Evolutionary conservation across 202 grass and related monocot genomes (phyloP).

Genomic region (Alloteropsis angusta): DNA sequence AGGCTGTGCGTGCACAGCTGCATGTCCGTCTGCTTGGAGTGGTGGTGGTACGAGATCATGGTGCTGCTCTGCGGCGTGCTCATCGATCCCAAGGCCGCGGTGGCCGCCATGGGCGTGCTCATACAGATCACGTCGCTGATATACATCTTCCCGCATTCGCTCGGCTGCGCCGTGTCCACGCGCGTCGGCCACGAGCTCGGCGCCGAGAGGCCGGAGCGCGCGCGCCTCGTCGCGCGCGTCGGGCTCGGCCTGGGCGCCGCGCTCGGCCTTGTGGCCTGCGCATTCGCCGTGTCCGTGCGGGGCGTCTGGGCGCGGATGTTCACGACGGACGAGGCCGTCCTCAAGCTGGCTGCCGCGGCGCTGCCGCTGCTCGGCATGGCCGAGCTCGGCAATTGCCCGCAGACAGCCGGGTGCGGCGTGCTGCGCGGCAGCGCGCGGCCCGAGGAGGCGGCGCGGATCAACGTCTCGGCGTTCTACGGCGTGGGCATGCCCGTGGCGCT

Average conservation of each 20-base stretch:
- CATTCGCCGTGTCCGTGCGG: slow-evolving; percentile 55
- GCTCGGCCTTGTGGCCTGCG: slow-evolving; percentile 48
- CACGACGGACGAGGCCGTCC: slow-evolving; percentile 52
- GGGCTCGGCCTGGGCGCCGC: slow-evolving; percentile 40
- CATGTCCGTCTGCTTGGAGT: slow-evolving; percentile 87
- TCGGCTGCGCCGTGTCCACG: slow-evolving; percentile 75
- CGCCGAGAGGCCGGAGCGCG: slow-evolving; percentile 45
- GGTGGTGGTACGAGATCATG: slow-evolving; percentile 99
- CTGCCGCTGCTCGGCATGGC: slow-evolving; percentile 58
- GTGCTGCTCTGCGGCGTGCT: slow-evolving; percentile 87
- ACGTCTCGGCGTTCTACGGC: slow-evolving; percentile 70
- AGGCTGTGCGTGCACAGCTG: slow-evolving; percentile 80
- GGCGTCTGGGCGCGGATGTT: slow-evolving; percentile 54
- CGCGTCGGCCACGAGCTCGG: slow-evolving; percentile 76
- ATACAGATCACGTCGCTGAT: slow-evolving; percentile 82
- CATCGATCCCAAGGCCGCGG: slow-evolving; percentile 57
- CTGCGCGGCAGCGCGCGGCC: slow-evolving; percentile 73
- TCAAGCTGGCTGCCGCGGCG: slow-evolving; percentile 37
- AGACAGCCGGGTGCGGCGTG: slow-evolving; percentile 73
- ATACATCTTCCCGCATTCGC: slow-evolving; percentile 84
- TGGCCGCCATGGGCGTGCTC: slow-evolving; percentile 76
- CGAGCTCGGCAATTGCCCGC: slow-evolving; percentile 79
- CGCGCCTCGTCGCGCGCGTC: slow-evolving; percentile 52
- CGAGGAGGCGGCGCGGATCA: slow-evolving; percentile 52
- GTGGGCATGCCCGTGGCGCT: slow-evolving; percentile 71